Base-by-base conservation (phyloP, 2,329 filamentous ascomycete species). In the Cladosporium phlei region DNA sequence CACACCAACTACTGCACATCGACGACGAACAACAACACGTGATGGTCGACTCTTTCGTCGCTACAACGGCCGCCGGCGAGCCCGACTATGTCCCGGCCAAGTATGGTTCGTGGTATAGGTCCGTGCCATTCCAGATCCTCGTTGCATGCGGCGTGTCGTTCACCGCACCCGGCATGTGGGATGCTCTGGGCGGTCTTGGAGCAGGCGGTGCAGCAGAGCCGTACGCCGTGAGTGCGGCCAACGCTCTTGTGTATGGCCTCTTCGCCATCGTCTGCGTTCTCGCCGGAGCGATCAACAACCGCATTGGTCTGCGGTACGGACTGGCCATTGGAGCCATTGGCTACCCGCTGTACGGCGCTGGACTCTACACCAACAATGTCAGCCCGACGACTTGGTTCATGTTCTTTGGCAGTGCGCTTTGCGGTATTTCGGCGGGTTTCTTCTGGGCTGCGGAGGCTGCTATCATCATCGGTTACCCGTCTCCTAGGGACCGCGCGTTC, bases 301-400 rank as follows among this genome's bases (percentile, higher is more conserved):
- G 63, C 17, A 67, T 67, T 52, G 52, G 52, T 5, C 28, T 54
- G 5, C 46, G 46, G 22, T 54, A 48, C 24, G 50, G 46, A 0
- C 24, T 45, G 9, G 30, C 30, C n/a, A 58, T 76, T 69, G 1
- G 53, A 17, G 42, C 42, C 24, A 45, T 72, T 0, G 73, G 73
- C 3, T 75, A 74, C 53, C 70, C 72, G 0, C 48, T 75, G n/a
- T 76, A 76, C 48, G 61, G 55, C 5, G 71, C 70, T 9, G 70
- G 66, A 2, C 59, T 76, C 0, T 76, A 76, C 55, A 66, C 65
- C 38, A 73, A 73, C 52, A 73, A 74, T 55, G 66, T 69, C 4
- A 73, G 63, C 51, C 72, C 73, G 3, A 76, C 73, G 29, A 69
- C 65, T 14, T 76, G 73, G 73, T 69, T 75, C 32, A 70, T 76